Evolutionary conservation across 2,329 filamentous ascomycete genomes (phyloP).

Genomic region (Talaromyces piceae): DNA sequence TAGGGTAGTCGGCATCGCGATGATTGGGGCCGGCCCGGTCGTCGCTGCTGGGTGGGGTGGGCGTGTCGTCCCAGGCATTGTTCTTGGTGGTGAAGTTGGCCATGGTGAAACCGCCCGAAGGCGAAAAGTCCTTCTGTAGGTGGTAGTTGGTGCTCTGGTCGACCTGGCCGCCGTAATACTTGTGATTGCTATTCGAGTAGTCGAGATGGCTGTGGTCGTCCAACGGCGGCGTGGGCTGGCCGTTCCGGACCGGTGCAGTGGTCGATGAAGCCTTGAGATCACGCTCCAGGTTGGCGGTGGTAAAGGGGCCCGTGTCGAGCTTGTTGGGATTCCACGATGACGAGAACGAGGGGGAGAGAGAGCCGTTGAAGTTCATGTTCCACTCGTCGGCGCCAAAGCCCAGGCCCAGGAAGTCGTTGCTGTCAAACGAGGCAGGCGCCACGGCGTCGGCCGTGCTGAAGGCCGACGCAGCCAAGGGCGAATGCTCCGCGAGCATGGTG

Average conservation of each 20-base stretch:
- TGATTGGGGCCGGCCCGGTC: constrained; percentile 6
- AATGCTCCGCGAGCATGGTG: constrained; percentile 17
- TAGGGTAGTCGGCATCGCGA: neutral
- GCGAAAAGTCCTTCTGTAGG: neutral
- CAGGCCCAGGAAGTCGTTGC: constrained; percentile 21
- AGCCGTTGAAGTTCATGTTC: constrained; percentile 25
- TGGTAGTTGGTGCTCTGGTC: too few relatives aligned
- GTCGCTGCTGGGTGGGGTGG: constrained; percentile 11
- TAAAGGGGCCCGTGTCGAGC: constrained; percentile 18
- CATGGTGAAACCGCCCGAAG: neutral
- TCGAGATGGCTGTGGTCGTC: constrained; percentile 18
- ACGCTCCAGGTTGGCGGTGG: constrained; percentile 21
- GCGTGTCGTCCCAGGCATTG: constrained; percentile 11
- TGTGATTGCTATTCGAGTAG: neutral
- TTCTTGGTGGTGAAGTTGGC: constrained; percentile 4
- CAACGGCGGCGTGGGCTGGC: constrained; percentile 31
- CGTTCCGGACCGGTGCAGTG: constrained; percentile 28
- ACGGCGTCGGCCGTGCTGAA: constrained; percentile 13
- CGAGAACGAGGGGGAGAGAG: constrained; percentile 20
- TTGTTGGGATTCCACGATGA: constrained; percentile 20
- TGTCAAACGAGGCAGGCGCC: constrained; percentile 13
- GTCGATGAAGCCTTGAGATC: constrained; percentile 21
- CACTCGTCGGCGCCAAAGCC: constrained; percentile 24
- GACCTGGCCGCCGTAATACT: too few relatives aligned
- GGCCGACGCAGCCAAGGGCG: constrained; percentile 12